Conservation (phyloP, 441 rosid genomes). For the Dalechampia spathulata region DNA sequence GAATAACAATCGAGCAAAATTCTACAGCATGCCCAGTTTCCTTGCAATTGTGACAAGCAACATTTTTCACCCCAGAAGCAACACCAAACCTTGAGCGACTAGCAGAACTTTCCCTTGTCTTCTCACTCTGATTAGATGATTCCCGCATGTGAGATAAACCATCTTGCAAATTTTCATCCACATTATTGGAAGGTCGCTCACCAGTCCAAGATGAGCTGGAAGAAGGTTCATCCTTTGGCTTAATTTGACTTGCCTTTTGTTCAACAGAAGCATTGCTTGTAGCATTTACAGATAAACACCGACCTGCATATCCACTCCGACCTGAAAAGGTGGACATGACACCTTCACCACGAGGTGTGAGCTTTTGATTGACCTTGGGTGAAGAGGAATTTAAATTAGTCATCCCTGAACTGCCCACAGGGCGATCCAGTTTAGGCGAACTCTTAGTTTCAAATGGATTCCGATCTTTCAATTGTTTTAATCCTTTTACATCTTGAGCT, state of each 20-base stretch:
- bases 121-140: conserved; percentile 50
- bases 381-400: conserved; percentile 28
- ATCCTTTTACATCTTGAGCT: conserved; percentile 49
- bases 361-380: conserved; percentile 51
- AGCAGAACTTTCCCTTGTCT: conserved; percentile 43
- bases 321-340: conserved; percentile 29
- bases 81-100: conserved; percentile 40
- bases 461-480: conserved; percentile 53
- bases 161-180: conserved; percentile 45
- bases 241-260: conserved; percentile 40
- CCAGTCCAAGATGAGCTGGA: conserved; percentile 49
- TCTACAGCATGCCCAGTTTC: conserved; percentile 61
- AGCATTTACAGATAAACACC: conserved; percentile 37
- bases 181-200: conserved; percentile 37
- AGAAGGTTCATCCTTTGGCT: conserved; percentile 59
- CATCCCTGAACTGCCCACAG: conserved; percentile 21
- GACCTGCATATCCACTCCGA: conserved; percentile 42
- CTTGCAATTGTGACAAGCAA: conserved; percentile 43
- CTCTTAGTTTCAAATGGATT: conserved; percentile 41
- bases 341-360: conserved; percentile 42
- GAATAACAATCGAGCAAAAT: conserved; percentile 32
- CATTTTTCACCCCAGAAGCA: conserved; percentile 33
- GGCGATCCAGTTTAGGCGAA: conserved; percentile 33
- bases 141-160: conserved; percentile 42
- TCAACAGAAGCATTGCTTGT: conserved; percentile 30